Evolutionary conservation across 805 yeast genomes (phyloP).

Genomic region (Ogataea pilisensis): DNA sequence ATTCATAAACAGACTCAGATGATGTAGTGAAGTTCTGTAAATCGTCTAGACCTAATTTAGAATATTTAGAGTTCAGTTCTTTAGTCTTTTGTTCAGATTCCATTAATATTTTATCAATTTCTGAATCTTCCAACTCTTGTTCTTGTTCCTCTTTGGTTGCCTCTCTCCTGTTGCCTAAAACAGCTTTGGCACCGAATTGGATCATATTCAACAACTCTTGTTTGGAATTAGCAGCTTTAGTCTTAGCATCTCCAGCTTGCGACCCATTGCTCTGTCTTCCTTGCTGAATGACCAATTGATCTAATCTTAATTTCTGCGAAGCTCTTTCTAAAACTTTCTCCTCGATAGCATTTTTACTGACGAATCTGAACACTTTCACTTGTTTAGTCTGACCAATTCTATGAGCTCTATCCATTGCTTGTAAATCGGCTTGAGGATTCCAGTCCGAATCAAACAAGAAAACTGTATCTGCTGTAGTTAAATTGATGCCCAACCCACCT

Average conservation of each 20-base stretch:
- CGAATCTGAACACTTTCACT: constrained; percentile 87
- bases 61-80: constrained; percentile 58
- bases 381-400: constrained; percentile 97
- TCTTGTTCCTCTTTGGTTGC: constrained; percentile 24
- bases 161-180: constrained; percentile 37
- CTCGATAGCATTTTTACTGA: constrained; percentile 80
- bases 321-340: constrained; percentile 87
- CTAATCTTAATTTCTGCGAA: constrained; percentile 86
- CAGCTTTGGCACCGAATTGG: constrained; percentile 75
- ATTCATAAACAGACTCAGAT: constrained; percentile 65
- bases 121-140: constrained; percentile 44
- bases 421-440: constrained; percentile 98
- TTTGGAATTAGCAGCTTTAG: constrained; percentile 47
- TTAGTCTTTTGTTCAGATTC: constrained; percentile 62
- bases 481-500: constrained; percentile 92
- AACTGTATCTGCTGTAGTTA: constrained; percentile 89
- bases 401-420: constrained; percentile 98
- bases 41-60: constrained; percentile 68
- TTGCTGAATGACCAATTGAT: constrained; percentile 94
- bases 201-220: constrained; percentile 78
- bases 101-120: constrained; percentile 57
- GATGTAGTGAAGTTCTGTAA: constrained; percentile 65
- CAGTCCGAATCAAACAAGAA: constrained; percentile 89
- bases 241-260: constrained; percentile 38
- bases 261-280: constrained; percentile 54